Conservation (phyloP, 2,329 filamentous ascomycete genomes). For the Penicillium sp. region DNA sequence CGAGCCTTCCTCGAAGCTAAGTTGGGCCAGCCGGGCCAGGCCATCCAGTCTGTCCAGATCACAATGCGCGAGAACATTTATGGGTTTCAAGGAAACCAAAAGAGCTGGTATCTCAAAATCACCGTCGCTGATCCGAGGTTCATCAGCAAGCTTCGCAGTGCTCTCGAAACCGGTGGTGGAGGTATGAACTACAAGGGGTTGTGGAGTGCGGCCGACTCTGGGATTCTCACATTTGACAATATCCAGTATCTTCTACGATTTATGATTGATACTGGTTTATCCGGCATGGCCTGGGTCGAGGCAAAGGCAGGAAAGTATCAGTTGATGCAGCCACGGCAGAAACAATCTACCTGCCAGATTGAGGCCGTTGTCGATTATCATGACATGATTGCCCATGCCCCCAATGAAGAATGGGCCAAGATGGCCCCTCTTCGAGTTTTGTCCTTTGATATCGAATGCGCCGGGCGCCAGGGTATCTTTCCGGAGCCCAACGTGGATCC, state of each 20-base stretch:
- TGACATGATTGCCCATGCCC: conserved; percentile 78
- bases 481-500: conserved; percentile 87
- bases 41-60: conserved; percentile 75
- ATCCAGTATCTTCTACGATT: conserved; percentile 93
- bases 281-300: conserved; percentile 97
- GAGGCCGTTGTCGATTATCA: conserved; percentile 79
- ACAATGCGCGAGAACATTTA: conserved; percentile 85
- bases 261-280: conserved; percentile 94
- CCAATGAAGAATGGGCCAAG: conserved; percentile 93
- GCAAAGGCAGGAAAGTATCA: conserved; percentile 67
- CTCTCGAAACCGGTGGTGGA: conserved; percentile 60
- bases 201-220: conserved; percentile 66
- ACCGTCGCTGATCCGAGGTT: conserved; percentile 83
- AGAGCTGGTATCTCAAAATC: conserved; percentile 88
- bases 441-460: conserved; percentile 98
- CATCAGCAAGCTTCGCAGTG: conserved; percentile 67
- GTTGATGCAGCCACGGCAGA: conserved; percentile 58
- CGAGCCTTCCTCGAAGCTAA: conserved; percentile 73
- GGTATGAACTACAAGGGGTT: conserved; percentile 83
- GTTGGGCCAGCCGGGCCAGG: conserved; percentile 64
- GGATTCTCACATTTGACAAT: conserved; percentile 87
- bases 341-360: conserved; percentile 92
- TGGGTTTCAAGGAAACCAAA: conserved; percentile 86
- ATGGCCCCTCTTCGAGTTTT: conserved; percentile 90
- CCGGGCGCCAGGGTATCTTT: conserved; percentile 94